Percentiles rank a stretch among this genome's conserved stretches.
Evolutionary conservation across 78 protist species (phyloP).

Genomic region (Carpediemonas membranifera): DNA sequence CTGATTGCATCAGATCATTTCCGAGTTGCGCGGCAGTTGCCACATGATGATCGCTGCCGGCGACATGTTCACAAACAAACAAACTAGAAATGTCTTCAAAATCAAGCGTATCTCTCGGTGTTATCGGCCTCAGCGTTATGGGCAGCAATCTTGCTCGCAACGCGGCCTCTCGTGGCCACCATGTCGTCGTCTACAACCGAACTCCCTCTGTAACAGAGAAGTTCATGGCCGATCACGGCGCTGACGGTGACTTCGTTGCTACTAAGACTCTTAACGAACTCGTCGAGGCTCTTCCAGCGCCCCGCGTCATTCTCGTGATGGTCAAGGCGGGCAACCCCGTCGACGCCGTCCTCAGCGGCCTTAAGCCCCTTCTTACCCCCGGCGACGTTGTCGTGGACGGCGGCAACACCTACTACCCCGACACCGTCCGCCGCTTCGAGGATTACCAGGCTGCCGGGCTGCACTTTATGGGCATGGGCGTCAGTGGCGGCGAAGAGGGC

Average conservation of each 20-base stretch:
- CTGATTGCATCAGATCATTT: too few species aligned
- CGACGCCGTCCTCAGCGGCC: neutral
- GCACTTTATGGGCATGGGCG: conserved; percentile 77
- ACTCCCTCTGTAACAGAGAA: neutral
- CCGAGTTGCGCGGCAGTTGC: too few species aligned
- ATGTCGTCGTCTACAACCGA: conserved; percentile 1
- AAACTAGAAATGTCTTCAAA: too few species aligned
- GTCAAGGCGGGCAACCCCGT: conserved; percentile 10
- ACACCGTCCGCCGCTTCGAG: neutral
- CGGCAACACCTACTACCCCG: conserved; percentile 79
- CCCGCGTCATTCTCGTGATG: conserved; percentile 10
- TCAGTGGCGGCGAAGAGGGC: conserved; percentile 89
- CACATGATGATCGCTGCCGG: too few species aligned
- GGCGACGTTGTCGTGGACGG: conserved; percentile 53
- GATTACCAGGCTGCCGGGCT: conserved; percentile 32
- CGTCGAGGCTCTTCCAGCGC: neutral
- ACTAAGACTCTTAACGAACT: neutral
- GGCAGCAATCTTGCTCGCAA: conserved; percentile 15
- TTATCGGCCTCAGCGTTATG: conserved; percentile 20
- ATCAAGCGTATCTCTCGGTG: too few species aligned
- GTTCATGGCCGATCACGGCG: neutral
- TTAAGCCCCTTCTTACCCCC: neutral
- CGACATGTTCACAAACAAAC: too few species aligned
- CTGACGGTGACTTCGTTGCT: neutral
- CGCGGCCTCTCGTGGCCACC: neutral